Evolutionary conservation across 257 asterid species (phyloP), one percentile per base, ranked within the genome.

Genomic region (Nicotiana undulata): DNA sequence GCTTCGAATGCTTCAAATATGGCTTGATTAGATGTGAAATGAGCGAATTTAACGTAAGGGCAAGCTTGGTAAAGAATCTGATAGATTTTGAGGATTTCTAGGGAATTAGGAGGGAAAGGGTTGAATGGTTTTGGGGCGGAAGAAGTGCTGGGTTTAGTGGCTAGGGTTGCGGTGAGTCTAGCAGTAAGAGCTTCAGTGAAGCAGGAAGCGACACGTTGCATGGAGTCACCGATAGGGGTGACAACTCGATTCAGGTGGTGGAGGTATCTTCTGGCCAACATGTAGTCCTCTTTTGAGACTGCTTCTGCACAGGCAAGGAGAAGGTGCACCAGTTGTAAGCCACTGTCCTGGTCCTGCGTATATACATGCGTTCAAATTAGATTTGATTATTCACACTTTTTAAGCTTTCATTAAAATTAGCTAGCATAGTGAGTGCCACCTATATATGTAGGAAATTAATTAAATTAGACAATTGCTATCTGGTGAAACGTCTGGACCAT

Each of bases 11-110:
- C 98, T 85, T 93, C 98, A 44, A 91, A 92, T 63, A 92, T 93
- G 4, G 98, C 98, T 60, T 93, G 98, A 75, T 92, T 93, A 5
- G 97, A 94, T 2, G 98, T 93, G 86, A 93, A 93, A 84, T 93
- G 98, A 37, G 98, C 98, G 53, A 91, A 93, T 55, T 93, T 93
- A 46, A 92, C 86, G 81, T 92, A 93, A 44, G 98, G 98, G 79
- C 98, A 93, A 18, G 98, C 98, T 81, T 93, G 98, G 84, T 93
- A 93, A 9, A 93, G 91, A 86, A 93, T 93, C 59, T 93, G 97
- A 77, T 93, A 93, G 15, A 93, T 93, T 79, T 92, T 93, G 83
- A 93, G 97, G 87, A 90, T 91, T 85, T 93, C 97, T 18, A 88
- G 87, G 68, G 88, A 90, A 90, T 89, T 85, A 5, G 91, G 91